These are phyloP conservation scores for Geranium brycei DNA, from an alignment of 345 rosid genomes.

Conservation along the genomic window DNA sequence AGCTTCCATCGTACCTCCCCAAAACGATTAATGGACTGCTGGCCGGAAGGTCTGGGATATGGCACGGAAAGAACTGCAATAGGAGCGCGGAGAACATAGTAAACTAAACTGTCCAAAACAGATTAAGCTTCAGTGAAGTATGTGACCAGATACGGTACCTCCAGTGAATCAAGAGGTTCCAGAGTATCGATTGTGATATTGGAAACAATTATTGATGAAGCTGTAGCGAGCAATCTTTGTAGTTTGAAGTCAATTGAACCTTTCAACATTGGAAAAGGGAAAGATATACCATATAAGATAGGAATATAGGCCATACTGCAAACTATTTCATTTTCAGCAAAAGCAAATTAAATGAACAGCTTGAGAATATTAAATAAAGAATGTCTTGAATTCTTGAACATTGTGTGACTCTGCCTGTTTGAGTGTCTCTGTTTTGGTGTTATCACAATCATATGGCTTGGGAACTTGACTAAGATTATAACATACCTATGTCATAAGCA, in stretches of 20 bases:
- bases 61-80: slow-evolving; percentile 40
- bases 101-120: background rate
- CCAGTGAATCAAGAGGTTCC: slow-evolving; percentile 47
- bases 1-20: slow-evolving; percentile 61
- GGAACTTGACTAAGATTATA: background rate
- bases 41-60: slow-evolving; percentile 53
- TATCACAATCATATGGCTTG: too few relatives aligned
- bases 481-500: slow-evolving; percentile 50
- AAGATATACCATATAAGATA: background rate
- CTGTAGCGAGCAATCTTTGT: slow-evolving; percentile 39
- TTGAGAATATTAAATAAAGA: too few relatives aligned
- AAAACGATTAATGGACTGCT: slow-evolving; percentile 47
- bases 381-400: too few relatives aligned
- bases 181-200: slow-evolving; percentile 34
- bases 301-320: background rate
- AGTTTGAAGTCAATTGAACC: slow-evolving; percentile 49
- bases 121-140: background rate
- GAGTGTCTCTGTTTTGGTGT: too few relatives aligned
- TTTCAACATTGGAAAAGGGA: slow-evolving; percentile 24
- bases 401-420: too few relatives aligned
- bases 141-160: slow-evolving; percentile 33
- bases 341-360: too few relatives aligned
- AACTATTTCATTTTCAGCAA: background rate
- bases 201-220: slow-evolving; percentile 46
- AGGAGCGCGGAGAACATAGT: background rate